Evolutionary conservation across 139 green algal species (phyloP), one percentile per base, ranked within the genome.

Genomic region (Asterochloris sp.): DNA sequence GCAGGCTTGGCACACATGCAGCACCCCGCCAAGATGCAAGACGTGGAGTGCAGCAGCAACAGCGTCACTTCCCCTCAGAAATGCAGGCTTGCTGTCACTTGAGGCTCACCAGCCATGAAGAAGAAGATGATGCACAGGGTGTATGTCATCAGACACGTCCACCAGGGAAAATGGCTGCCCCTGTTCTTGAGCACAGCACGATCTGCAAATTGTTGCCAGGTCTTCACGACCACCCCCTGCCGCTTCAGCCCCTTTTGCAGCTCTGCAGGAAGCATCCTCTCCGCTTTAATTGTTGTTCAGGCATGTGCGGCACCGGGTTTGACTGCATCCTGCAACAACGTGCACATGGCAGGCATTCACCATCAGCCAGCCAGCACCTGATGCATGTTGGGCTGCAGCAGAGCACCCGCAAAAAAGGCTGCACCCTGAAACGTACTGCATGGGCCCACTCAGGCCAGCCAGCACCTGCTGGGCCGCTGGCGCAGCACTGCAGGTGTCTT

Each of bases 41-140:
- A 24, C 19, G 2, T 26, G 21, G 66, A 71, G 19, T 24, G 19
- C 17, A 10, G 66, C 66, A 71, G 66, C 66, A 71, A 71, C 19
- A 71, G 19, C 17, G 9, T 71, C 19, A 2, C 21, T 24, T 24
- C 17, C n/a, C n/a, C n/a, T 71, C 10, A 9, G 4, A 71, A 26
- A 2, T 21, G 66, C 66, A 6, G 8, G 66, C 66, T 71, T 24
- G 21, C 17, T 26, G 21, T 26, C 23, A 63, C 29, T 62, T 23
- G n/a, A n/a, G 11, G 10, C 78, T n/a, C 24, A 74, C 78, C 78
- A 27, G 78, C 78, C 78, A 82, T 82, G 78, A 74, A 82, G 63
- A 82, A 82, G 63, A 82, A 82, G 63, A 82, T 73, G 78, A 73
- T 66, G 61, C 73, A 29, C 2, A 82, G 15, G 27, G 63, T 62